Base-by-base conservation (phyloP, 352 stramenopile genomes). In the Halophytophthora polymorphica region DNA sequence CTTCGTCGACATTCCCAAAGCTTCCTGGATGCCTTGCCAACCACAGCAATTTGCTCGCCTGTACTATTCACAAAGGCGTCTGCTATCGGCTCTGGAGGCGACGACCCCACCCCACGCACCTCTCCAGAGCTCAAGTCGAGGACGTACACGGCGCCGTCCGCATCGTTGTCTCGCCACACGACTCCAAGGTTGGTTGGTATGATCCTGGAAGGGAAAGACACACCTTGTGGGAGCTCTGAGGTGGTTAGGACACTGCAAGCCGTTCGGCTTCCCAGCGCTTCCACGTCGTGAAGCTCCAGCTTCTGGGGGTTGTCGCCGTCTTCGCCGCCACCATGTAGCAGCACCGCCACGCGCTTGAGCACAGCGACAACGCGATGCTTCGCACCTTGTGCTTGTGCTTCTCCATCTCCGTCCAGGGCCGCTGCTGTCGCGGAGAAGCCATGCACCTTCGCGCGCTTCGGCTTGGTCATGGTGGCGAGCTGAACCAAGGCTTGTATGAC, bases 61-160 rank as follows among this genome's bases (percentile, higher is more conserved):
- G 39, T 55, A 7, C 23, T 15, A 40, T 59, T 44, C 18, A 59
- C 53, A 15, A 59, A 67, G 15, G 12, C 41, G 17, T 68, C 45
- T 8, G 34, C 45, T 14, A 61, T 53, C 39, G 34, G 35, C 17
- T 69, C 55, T 17, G 43, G 41, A 29, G 6, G 22, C 13, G 44
- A 34, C 28, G 54, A 50, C 7, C 17, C 3, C 11, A 31, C 44
- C 3, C 31, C 11, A 28, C 18, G 2, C 10, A 64, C 38, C 13
- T 58, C 45, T 39, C 49, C 50, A 56, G 40, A 36, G 21, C 64
- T 35, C 18, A 56, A 64, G 56, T 65, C 22, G 39, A 61, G 39
- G 38, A 55, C 18, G 21, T 48, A 65, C 23, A 54, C 28, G 12
- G 34, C 13, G 18, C 6, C 25, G 19, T 23, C 36, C 25, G 7